Base-by-base conservation (phyloP, 2,329 filamentous ascomycete species). In the Lecanicillium sp. region DNA sequence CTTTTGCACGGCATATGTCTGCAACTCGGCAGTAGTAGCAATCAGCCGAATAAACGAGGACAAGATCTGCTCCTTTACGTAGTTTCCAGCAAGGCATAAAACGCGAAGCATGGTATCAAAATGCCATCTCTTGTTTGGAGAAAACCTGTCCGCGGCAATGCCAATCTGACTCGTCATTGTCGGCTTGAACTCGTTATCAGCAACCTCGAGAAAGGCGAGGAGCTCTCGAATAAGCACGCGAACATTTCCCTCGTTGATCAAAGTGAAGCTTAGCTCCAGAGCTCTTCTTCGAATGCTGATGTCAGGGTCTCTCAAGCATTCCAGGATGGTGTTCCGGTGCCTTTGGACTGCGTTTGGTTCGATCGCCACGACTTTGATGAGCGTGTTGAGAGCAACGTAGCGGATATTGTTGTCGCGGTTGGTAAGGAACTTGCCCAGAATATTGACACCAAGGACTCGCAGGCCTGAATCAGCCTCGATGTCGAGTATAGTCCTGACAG, bases 381-480 rank as follows among this genome's bases (percentile, higher is more conserved):
- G 70, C 0, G 92, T 98, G 63, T 98, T 98, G 37, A 98, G 71
- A 14, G 92, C 92, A 37, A 98, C 92, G 56, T 98, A 98, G 61
- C 92, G 84, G 53, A 98, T 98, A 58, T 98, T 98, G 71, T 98
- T 98, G 64, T 98, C 92, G 51, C 90, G 82, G 68, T 98, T 98
- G n/a, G 89, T 83, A 45, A 98, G 66, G 65, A 98, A 98, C 59
- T 97, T 98, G 58, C 94, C 92, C 17, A 98, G 77, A 48, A 98
- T 98, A 58, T 98, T 98, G 51, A 98, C 92, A 54, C 92, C 92
- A 18, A 98, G 74, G 17, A 98, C 92, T 36, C 94, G 77, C 46
- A 98, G 68, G 27, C 92, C 90, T 9, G 92, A 95, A 57, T 98
- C 94, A 17, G 92, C 94, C 62, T 98, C 92, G 39, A 98, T 97